Evolutionary conservation across 306 rosid species (phyloP).

Genomic region (Citrullus mucosospermus): DNA sequence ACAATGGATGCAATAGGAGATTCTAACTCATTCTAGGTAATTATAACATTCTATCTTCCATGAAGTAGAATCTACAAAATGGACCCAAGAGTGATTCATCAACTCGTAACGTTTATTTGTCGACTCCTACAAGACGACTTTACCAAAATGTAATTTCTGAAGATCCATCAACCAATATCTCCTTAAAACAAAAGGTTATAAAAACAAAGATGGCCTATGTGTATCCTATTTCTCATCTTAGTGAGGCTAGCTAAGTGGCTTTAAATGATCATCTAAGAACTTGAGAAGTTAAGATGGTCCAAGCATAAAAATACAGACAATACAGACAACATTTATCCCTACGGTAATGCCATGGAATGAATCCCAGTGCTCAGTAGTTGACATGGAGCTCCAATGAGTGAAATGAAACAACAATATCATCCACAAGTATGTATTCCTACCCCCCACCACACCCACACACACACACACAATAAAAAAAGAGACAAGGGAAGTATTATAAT

Average conservation of each 20-base stretch:
- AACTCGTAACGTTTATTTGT: neutral
- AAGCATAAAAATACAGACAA: neutral
- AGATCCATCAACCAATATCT: neutral
- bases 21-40: too few species aligned
- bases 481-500: neutral
- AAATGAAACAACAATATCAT: neutral
- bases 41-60: too few species aligned
- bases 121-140: neutral
- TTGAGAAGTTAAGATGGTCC: slow-evolving; percentile 1
- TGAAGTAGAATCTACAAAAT: too few species aligned
- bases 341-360: neutral
- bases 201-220: neutral
- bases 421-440: neutral
- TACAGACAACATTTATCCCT: neutral
- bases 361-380: neutral
- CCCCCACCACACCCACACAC: neutral
- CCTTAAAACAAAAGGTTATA: neutral
- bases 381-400: neutral
- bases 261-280: neutral
- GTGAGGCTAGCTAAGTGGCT: neutral
- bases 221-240: neutral
- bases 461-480: too few species aligned
- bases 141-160: neutral
- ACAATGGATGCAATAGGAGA: neutral
- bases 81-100: neutral